Conservation (phyloP, 768 basidiomycete genomes). For the Lactarius psammicola region DNA sequence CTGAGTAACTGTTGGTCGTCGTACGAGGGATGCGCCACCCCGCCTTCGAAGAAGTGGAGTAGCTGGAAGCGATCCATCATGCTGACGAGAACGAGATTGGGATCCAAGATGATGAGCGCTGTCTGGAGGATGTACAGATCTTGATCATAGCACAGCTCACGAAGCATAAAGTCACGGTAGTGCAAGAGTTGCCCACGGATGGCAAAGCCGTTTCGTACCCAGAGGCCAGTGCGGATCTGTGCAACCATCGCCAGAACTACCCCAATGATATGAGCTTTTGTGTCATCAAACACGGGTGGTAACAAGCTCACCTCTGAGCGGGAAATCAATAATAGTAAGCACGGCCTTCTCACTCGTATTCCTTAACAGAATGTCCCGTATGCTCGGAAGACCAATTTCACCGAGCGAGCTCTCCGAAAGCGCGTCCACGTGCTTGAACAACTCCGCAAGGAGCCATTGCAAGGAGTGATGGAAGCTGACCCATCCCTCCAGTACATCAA, state of each 20-base stretch:
- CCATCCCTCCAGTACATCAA: conserved; percentile 77
- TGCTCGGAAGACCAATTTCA: conserved; percentile 50
- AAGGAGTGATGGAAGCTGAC: conserved; percentile 93
- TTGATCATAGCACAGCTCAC: conserved; percentile 96
- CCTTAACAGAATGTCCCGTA: conserved; percentile 60
- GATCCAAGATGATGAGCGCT: conserved; percentile 74
- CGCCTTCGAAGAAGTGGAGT: conserved; percentile 72
- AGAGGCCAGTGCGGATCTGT: conserved; percentile 91
- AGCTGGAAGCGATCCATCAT: conserved; percentile 91
- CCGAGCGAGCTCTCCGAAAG: conserved; percentile 55
- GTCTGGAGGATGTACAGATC: conserved; percentile 90
- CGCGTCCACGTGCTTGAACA: conserved; percentile 78
- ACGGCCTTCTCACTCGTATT: conserved; percentile 66
- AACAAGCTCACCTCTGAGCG: conserved; percentile 68
- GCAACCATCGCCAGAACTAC: conserved; percentile 87
- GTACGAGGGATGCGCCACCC: conserved; percentile 55
- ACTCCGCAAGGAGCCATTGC: conserved; percentile 86
- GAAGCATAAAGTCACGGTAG: conserved; percentile 93
- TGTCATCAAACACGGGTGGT: background rate
- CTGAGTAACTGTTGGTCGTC: conserved; percentile 69
- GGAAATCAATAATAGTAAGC: conserved; percentile 81
- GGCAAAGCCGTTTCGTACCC: conserved; percentile 96
- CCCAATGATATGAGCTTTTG: conserved; percentile 4
- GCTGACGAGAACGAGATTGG: conserved; percentile 74
- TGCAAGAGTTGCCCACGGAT: conserved; percentile 94